These are phyloP conservation scores for Myriangium duriaei DNA, from an alignment of 2,329 filamentous ascomycete species.

Conservation along the genomic window DNA sequence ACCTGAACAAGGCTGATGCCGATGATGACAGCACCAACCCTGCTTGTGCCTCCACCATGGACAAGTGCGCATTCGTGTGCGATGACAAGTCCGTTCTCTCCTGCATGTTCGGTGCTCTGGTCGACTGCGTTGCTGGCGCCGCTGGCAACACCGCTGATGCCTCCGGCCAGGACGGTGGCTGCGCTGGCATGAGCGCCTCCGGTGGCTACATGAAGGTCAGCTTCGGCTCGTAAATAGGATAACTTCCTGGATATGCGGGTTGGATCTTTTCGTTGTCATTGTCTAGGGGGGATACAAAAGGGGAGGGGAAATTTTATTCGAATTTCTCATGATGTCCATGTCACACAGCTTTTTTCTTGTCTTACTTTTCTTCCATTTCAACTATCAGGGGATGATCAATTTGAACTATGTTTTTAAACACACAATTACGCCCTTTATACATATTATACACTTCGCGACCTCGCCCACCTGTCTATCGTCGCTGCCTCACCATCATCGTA, in stretches of 20 bases:
- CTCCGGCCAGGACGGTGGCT: slow-evolving; percentile 2
- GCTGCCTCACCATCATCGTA: too few relatives aligned
- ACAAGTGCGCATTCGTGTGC: slow-evolving; percentile 7
- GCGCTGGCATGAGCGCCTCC: slow-evolving; percentile 2
- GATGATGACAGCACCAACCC: neutral
- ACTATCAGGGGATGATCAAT: too few relatives aligned
- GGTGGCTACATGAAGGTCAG: slow-evolving; percentile 5
- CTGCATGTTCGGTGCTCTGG: slow-evolving; percentile 1
- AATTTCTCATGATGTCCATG: neutral
- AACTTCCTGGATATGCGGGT: too few relatives aligned
- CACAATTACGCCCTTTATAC: too few relatives aligned
- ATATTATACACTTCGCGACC: too few relatives aligned
- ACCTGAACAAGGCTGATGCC: slow-evolving; percentile 2
- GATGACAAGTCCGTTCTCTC: neutral
- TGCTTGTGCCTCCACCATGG: neutral
- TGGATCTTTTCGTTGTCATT: too few relatives aligned
- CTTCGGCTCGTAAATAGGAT: slow-evolving; percentile 1
- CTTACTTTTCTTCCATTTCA: neutral
- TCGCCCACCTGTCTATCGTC: too few relatives aligned
- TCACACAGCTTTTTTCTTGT: neutral
- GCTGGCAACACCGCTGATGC: slow-evolving; percentile 5
- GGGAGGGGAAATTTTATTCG: neutral
- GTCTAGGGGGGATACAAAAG: too few relatives aligned
- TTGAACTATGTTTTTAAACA: too few relatives aligned
- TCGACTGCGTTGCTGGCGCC: slow-evolving; percentile 5